Conservation (phyloP, 768 basidiomycete species). For the Gyrodon lividus region DNA sequence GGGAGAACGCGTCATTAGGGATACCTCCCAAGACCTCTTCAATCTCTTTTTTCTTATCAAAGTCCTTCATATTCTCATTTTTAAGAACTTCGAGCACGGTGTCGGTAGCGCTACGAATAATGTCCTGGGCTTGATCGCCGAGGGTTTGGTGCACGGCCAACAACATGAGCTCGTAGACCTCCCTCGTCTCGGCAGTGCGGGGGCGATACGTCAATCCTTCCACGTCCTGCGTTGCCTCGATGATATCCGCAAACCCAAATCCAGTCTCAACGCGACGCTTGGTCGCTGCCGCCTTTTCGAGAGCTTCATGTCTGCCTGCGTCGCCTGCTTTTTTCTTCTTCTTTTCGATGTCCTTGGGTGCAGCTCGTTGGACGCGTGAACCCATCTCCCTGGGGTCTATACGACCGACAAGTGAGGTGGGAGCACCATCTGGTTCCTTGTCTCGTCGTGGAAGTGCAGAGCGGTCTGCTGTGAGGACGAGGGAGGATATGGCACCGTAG, state of each 20-base stretch:
- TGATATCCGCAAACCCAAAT: conserved; percentile 86
- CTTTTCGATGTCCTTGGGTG: conserved; percentile 87
- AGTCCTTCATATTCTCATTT: conserved; percentile 86
- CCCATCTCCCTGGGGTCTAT: conserved; percentile 94
- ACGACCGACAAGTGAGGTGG: conserved; percentile 87
- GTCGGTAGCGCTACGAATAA: conserved; percentile 95
- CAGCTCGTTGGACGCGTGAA: conserved; percentile 78
- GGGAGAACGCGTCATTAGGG: conserved; percentile 72
- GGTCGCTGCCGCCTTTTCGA: conserved; percentile 52
- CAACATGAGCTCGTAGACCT: conserved; percentile 91
- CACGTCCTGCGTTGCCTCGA: conserved; percentile 90
- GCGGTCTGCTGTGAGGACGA: conserved; percentile 90
- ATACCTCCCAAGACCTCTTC: conserved; percentile 70
- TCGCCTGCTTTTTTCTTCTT: conserved; percentile 86
- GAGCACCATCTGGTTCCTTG: conserved; percentile 96
- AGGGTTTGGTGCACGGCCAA: conserved; percentile 77
- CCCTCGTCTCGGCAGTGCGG: conserved; percentile 89
- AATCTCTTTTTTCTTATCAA: conserved; percentile 95
- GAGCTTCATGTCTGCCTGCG: conserved; percentile 44
- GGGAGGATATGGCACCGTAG: conserved; percentile 91
- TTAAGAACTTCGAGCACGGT: conserved; percentile 85
- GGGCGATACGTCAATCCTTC: conserved; percentile 94
- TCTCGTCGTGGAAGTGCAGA: conserved; percentile 80
- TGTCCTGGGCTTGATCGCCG: conserved; percentile 94
- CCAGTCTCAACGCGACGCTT: conserved; percentile 63